Evolutionary conservation across 495 filamentous ascomycete genomes (phyloP).

Genomic region (Lophiostoma macrostomum): DNA sequence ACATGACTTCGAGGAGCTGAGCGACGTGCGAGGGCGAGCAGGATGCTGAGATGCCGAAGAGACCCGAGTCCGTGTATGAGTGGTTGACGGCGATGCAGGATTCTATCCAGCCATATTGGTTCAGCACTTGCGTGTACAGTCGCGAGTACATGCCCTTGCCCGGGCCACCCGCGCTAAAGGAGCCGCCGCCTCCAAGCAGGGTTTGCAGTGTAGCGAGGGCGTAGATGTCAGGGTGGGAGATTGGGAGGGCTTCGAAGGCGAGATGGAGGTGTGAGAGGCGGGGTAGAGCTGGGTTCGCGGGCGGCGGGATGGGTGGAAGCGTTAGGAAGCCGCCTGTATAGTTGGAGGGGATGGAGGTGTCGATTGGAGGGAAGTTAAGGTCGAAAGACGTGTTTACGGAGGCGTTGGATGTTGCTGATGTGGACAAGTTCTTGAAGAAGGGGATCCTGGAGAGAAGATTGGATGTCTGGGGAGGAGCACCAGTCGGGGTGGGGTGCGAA

Average conservation of each 20-base stretch:
- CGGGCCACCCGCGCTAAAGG: constrained; percentile 94
- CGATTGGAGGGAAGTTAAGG: constrained; percentile 49
- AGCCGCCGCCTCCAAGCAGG: constrained; percentile 91
- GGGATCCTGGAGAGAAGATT: constrained; percentile 79
- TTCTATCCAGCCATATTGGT: constrained; percentile 96
- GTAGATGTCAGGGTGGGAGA: constrained; percentile 88
- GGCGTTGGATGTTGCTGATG: constrained; percentile 60
- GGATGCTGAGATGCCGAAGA: constrained; percentile 88
- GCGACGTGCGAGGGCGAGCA: constrained; percentile 72
- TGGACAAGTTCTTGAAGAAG: constrained; percentile 88
- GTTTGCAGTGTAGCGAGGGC: constrained; percentile 95
- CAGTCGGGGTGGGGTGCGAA: constrained; percentile 35
- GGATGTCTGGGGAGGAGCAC: constrained; percentile 48
- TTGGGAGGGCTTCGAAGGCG: constrained; percentile 92
- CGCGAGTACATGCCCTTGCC: constrained; percentile 99
- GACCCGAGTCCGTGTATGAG: constrained; percentile 88
- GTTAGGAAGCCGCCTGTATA: constrained; percentile 93
- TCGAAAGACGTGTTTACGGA: constrained; percentile 47
- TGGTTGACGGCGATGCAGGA: constrained; percentile 95
- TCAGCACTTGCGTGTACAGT: constrained; percentile 94
- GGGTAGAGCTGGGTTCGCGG: constrained; percentile 73
- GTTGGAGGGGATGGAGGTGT: constrained; percentile 66
- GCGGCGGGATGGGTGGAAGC: constrained; percentile 73
- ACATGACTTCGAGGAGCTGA: constrained; percentile 89
- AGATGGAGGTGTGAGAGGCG: constrained; percentile 87